These are phyloP conservation scores for Phytophthora citricola DNA, from an alignment of 352 stramenopile species.

Conservation along the genomic window DNA sequence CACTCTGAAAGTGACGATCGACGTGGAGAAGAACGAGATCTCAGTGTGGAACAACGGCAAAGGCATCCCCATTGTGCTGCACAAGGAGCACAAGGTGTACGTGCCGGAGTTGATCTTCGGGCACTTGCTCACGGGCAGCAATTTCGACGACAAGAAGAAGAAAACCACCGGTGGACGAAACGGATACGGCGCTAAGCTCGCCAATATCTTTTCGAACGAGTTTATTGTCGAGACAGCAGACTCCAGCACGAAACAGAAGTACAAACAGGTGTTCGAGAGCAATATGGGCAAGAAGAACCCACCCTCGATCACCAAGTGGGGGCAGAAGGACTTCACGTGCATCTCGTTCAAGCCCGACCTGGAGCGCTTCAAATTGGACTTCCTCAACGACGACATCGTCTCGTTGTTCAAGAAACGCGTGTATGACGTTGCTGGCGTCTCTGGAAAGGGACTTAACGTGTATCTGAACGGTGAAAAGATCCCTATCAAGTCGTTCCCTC, in stretches of 20 bases:
- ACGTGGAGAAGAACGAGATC: conserved; percentile 93
- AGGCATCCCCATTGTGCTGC: conserved; percentile 97
- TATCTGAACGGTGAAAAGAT: conserved; percentile 96
- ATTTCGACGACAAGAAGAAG: conserved; percentile 98
- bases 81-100: conserved; percentile 98
- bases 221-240: conserved; percentile 99
- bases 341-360: conserved; percentile 98
- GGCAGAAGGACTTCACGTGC: conserved; percentile 93
- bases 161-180: conserved; percentile 96
- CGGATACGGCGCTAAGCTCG: conserved; percentile 98
- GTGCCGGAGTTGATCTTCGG: conserved; percentile 98
- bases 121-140: conserved; percentile 97
- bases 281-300: conserved; percentile 95
- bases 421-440: conserved; percentile 97
- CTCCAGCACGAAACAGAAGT: conserved; percentile 91
- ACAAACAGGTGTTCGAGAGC: conserved; percentile 90
- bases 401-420: conserved; percentile 97
- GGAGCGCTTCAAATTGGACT: conserved; percentile 91
- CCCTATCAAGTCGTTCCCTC: conserved; percentile 91
- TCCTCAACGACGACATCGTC: conserved; percentile 94
- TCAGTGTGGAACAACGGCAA: conserved; percentile 98
- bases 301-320: conserved; percentile 88
- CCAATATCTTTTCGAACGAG: conserved; percentile 99
- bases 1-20: conserved; percentile 94
- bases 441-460: conserved; percentile 92